Base-by-base conservation (phyloP, 148 eudicot species). In the Beta vulgaris region DNA sequence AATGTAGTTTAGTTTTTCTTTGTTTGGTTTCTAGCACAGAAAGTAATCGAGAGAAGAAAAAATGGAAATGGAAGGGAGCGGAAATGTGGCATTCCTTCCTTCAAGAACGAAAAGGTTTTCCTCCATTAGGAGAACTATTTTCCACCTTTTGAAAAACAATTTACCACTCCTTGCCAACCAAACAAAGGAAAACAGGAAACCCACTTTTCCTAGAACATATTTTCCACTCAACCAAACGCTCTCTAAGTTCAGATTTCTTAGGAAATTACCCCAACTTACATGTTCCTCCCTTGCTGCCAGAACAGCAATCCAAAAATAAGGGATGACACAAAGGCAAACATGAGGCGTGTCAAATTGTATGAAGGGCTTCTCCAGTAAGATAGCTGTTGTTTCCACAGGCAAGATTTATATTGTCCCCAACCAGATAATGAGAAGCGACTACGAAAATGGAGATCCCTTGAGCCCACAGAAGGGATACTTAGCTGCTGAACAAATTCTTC, bases 311-410 rank as follows among this genome's bases (percentile, higher is more conserved):
- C 92, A 12, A 88, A 89, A 59, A 88, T 62, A 15, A 88, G 51
- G 57, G 93, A 85, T 25, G 88, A 39, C 14, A 86, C 11, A 29
- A 89, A 69, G 66, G 73, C 59, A 75, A 53, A 77, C 3, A 76
- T 11, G 3, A 69, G 62, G 39, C 93, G 93, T 70, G 21, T 74
- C 78, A 91, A 72, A 85, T 83, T 93, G 85, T 89, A 93, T 0
- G 96, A 80, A 64, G 98, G 96, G 77, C 83, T 93, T 86, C 98
- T 88, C 98, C 98, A 93, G 62, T 91, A 93, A 55, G 98, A 93
- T 77, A 80, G 80, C 64, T 87, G 73, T 40, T 82, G 92, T 82
- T 91, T 93, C 98, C 98, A 91, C 6, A 93, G 82, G 82, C 96
- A 93, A 31, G 86, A 79, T 80, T 78, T 89, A 79, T 85, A 93